These are phyloP conservation scores for Lipomyces yamanashiensis DNA, from an alignment of 805 yeast species.

Conservation along the genomic window DNA sequence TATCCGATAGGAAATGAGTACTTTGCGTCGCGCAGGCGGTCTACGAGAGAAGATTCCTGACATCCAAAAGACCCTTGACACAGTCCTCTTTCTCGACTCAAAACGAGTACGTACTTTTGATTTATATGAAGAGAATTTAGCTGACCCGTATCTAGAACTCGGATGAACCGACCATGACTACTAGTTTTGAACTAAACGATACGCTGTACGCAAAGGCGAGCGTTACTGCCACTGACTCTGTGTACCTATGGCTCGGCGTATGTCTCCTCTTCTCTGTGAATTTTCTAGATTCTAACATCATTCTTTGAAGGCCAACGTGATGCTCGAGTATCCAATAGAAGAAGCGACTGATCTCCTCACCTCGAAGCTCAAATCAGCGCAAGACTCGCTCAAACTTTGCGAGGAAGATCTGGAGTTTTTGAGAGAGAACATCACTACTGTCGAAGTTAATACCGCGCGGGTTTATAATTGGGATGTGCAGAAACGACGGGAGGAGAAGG, in stretches of 20 bases:
- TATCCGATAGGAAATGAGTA: conserved; percentile 49
- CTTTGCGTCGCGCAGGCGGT: conserved; percentile 49
- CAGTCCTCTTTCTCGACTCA: conserved; percentile 63
- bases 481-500: conserved; percentile 38
- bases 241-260: conserved; percentile 88
- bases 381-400: conserved; percentile 61
- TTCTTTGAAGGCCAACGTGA: conserved; percentile 70
- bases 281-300: neutral
- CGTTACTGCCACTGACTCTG: conserved; percentile 66
- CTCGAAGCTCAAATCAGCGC: conserved; percentile 66
- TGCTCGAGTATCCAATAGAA: conserved; percentile 89
- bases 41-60: conserved; percentile 84
- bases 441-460: conserved; percentile 97
- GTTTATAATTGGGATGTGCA: conserved; percentile 48
- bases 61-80: conserved; percentile 78
- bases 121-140: neutral
- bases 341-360: conserved; percentile 79
- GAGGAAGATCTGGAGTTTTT: conserved; percentile 84
- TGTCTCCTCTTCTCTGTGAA: conserved; percentile 10
- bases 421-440: conserved; percentile 89
- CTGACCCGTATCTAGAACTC: conserved; percentile 39
- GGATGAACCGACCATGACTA: conserved; percentile 54
- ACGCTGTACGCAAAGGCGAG: conserved; percentile 86
- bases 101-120: conserved; percentile 45
- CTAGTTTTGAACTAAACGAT: conserved; percentile 92